phyloP scores from a whole-genome alignment of 805 yeast species.

The Zygotorulaspora sp. region DNA sequence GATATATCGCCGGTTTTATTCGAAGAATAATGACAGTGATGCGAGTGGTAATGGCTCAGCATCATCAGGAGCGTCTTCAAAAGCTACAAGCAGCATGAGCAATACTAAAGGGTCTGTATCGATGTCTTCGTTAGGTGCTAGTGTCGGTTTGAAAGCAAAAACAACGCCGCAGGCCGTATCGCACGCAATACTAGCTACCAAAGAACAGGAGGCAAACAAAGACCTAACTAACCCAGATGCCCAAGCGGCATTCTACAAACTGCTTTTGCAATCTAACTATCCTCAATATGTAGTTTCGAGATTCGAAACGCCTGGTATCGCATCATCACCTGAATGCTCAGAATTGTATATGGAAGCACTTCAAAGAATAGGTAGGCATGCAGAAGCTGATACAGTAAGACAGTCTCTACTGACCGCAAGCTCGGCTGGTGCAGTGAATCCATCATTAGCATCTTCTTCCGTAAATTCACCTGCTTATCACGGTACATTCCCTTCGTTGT shows the following conservation, averaged over 20 bases:
- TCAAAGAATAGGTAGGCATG: slow-evolving; percentile 66
- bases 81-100: background rate
- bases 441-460: slow-evolving; percentile 30
- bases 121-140: slow-evolving; percentile 1
- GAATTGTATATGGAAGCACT: slow-evolving; percentile 77
- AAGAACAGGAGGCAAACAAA: slow-evolving; percentile 84
- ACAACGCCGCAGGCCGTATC: slow-evolving; percentile 19
- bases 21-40: slow-evolving; percentile 6
- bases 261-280: slow-evolving; percentile 70
- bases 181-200: slow-evolving; percentile 46
- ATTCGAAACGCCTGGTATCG: slow-evolving; percentile 91
- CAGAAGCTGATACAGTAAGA: slow-evolving; percentile 69
- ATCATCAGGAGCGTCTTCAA: slow-evolving; percentile 1
- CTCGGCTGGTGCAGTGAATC: slow-evolving; percentile 34
- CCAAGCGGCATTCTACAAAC: slow-evolving; percentile 81
- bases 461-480: slow-evolving; percentile 23
- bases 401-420: slow-evolving; percentile 41
- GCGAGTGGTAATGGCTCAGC: slow-evolving; percentile 4
- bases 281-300: slow-evolving; percentile 97
- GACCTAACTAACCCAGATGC: slow-evolving; percentile 60
- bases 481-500: slow-evolving; percentile 28
- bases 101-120: background rate
- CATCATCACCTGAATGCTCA: slow-evolving; percentile 74
- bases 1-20: slow-evolving; percentile 14
- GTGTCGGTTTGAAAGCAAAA: slow-evolving; percentile 2